phyloP scores from a whole-genome alignment of 2,329 filamentous ascomycete genomes.

The Periconia macrospinosa region DNA sequence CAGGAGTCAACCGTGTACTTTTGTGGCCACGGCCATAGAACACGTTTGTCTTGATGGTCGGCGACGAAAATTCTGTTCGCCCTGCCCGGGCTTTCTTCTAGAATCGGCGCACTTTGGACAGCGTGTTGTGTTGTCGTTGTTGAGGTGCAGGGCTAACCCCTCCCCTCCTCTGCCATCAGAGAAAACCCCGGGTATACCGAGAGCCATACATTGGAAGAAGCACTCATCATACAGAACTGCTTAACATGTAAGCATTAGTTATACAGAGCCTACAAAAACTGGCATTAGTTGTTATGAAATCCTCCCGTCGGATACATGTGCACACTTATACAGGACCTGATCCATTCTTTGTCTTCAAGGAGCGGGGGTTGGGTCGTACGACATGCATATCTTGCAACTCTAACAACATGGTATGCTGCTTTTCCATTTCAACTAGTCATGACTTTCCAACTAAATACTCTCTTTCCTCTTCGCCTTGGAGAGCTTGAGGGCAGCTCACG shows the following conservation, averaged over 20 bases:
- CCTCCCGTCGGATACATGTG: too few species aligned
- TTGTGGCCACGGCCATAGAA: conserved; percentile 17
- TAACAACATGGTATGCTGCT: neutral
- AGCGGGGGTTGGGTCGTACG: too few species aligned
- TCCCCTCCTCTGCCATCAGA: conserved; percentile 2
- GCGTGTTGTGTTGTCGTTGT: conserved; percentile 16
- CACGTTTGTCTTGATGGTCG: neutral
- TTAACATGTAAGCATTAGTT: too few species aligned
- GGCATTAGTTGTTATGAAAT: too few species aligned
- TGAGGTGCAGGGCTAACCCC: conserved; percentile 8
- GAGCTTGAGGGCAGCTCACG: neutral
- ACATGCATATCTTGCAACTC: too few species aligned
- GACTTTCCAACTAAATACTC: neutral
- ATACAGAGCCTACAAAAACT: too few species aligned
- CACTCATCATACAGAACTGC: conserved; percentile 17
- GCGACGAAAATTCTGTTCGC: conserved; percentile 12
- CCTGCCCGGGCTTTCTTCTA: conserved; percentile 4
- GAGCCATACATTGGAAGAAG: too few species aligned
- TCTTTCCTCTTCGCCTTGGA: neutral
- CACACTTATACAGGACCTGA: conserved; percentile 10
- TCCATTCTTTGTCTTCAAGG: conserved; percentile 17
- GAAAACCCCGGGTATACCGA: too few species aligned
- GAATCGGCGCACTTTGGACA: neutral
- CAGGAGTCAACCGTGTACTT: conserved; percentile 7
- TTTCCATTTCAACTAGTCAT: neutral